Evolutionary conservation across 2,329 filamentous ascomycete genomes (phyloP), one percentile per base, ranked within the genome.

Genomic region (Arachnopeziza araneosa): DNA sequence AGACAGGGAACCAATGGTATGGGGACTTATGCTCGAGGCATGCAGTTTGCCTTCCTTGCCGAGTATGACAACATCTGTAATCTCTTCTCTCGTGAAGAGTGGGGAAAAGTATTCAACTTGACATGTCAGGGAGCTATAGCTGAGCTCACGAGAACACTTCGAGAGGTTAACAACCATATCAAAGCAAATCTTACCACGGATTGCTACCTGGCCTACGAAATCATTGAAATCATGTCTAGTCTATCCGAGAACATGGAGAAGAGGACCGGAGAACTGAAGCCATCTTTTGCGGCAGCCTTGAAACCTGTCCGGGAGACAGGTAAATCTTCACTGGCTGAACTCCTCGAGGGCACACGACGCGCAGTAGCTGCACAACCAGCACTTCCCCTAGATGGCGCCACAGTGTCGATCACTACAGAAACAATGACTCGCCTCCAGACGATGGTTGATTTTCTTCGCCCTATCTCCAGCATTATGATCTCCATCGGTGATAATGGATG

Each of bases 401-500:
- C 92, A 0, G 80, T 95, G 2, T 85, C 91, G 1, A 77, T 96
- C 22, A 91, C 95, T 0, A 81, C 85, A 0, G 91, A 96, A 70
- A 91, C 89, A 3, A 93, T 98, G 86, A 87, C 86, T 63, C 87
- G 93, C 26, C 78, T 99, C 19, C 89, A 95, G 68, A 88, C 88
- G 17, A 90, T 99, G 84, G 90, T 93, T 1, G 85, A 88, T 57
- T 98, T 96, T 74, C 80, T 96, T 23, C 83, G 87, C 7, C 92
- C 95, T 1, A 83, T 99, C 22, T 90, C 90, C 2, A 93, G 90
- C 62, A 91, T 99, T 67, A 87, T 99, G 80, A 87, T 95, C 26
- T 96, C 93, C 0, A 77, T 99, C 10, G 95, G 95, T 21, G 93
- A 98, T 68, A 92, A 93, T 1, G 93, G 93, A 44, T 99, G 95